phyloP scores from a whole-genome alignment of 2,329 filamentous ascomycete species.

The Ascochyta clinopodiicola region DNA sequence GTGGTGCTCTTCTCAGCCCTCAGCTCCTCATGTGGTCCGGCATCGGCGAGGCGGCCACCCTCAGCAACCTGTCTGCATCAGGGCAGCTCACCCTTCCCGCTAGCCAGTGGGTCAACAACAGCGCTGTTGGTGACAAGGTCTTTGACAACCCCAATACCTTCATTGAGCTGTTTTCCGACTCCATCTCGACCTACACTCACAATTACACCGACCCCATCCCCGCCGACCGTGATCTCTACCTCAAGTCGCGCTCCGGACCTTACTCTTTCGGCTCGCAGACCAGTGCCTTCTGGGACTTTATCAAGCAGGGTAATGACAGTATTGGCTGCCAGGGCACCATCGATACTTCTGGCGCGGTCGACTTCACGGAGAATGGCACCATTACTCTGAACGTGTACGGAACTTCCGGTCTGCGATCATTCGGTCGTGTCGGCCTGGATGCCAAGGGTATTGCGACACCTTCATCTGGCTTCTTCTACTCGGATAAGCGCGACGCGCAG shows the following conservation, averaged over 20 bases:
- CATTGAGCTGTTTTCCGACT: constrained; percentile 55
- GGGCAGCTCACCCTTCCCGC: constrained; percentile 46
- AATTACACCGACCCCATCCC: constrained; percentile 54
- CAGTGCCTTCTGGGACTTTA: constrained; percentile 60
- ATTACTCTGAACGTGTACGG: constrained; percentile 65
- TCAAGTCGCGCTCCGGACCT: constrained; percentile 57
- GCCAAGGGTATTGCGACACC: constrained; percentile 53
- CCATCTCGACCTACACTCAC: constrained; percentile 57
- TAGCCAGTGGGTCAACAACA: constrained; percentile 58
- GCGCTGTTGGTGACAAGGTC: constrained; percentile 57
- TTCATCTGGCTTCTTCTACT: constrained; percentile 54
- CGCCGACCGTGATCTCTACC: constrained; percentile 55
- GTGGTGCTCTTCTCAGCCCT: constrained; percentile 45
- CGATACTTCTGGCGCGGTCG: constrained; percentile 55
- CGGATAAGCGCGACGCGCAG: constrained; percentile 55
- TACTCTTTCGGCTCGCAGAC: constrained; percentile 62
- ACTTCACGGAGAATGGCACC: constrained; percentile 52
- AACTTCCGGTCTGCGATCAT: constrained; percentile 61
- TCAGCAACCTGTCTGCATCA: constrained; percentile 42
- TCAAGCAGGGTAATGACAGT: constrained; percentile 52
- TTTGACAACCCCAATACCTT: constrained; percentile 66
- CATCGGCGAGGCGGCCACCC: constrained; percentile 37
- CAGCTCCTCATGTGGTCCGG: constrained; percentile 51
- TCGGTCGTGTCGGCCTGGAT: constrained; percentile 56
- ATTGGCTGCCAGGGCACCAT: constrained; percentile 62